phyloP scores from a whole-genome alignment of 257 asterid genomes.

The Solanum paucissectum region DNA sequence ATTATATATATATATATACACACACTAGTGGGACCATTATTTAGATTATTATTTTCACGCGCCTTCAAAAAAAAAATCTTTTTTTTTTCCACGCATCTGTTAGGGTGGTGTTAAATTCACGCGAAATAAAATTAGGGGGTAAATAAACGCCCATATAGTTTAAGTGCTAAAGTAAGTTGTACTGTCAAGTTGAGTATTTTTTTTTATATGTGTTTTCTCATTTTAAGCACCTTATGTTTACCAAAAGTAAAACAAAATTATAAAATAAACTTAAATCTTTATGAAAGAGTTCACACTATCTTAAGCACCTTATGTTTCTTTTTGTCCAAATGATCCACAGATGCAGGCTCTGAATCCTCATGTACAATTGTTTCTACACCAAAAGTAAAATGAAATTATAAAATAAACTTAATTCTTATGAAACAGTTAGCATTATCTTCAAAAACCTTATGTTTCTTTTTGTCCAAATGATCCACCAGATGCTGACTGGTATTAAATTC shows the following conservation, averaged over 20 bases:
- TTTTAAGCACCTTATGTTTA: too few relatives aligned
- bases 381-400: neutral
- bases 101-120: too few relatives aligned
- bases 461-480: neutral
- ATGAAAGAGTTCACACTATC: neutral
- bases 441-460: neutral
- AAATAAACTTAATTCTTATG: neutral
- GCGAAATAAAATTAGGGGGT: too few relatives aligned
- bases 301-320: neutral
- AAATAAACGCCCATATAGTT: too few relatives aligned
- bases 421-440: neutral
- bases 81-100: too few relatives aligned
- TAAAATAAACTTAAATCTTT: neutral
- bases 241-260: neutral
- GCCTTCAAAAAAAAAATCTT: too few relatives aligned
- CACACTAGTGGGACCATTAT: too few relatives aligned
- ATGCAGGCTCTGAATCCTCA: neutral
- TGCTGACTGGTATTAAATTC: neutral
- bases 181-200: too few relatives aligned
- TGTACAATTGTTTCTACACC: neutral
- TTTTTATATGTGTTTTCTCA: too few relatives aligned
- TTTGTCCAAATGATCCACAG: neutral
- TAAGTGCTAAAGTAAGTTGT: too few relatives aligned
- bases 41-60: too few relatives aligned
- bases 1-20: too few relatives aligned